These are phyloP conservation scores for Lasiodiplodia gonubiensis DNA, from an alignment of 2,329 filamentous ascomycete species.

Conservation along the genomic window DNA sequence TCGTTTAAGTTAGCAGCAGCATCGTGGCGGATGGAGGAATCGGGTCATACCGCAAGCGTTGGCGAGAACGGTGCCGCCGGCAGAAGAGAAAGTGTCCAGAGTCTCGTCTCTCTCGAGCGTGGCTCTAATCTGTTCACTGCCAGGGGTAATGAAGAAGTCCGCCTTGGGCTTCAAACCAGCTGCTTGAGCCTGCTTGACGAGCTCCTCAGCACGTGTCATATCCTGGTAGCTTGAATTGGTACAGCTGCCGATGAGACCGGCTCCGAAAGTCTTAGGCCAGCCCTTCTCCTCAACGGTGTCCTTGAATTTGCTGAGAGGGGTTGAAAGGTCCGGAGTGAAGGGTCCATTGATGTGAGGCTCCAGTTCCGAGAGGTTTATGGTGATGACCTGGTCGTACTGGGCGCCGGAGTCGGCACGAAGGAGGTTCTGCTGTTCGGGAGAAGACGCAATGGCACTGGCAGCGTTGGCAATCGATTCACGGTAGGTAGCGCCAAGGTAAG, in stretches of 20 bases:
- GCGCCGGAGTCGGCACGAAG: slow-evolving; percentile 80
- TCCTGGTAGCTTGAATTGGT: slow-evolving; percentile 99
- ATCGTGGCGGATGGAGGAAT: neutral
- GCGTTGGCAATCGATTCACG: slow-evolving; percentile 72
- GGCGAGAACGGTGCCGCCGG: slow-evolving; percentile 86
- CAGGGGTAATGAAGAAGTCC: slow-evolving; percentile 95
- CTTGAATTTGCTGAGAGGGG: slow-evolving; percentile 88
- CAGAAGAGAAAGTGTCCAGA: slow-evolving; percentile 80
- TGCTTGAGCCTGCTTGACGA: slow-evolving; percentile 87
- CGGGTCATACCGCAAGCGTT: slow-evolving; percentile 77
- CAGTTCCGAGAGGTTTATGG: slow-evolving; percentile 85
- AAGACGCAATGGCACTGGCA: slow-evolving; percentile 65
- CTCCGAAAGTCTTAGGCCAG: slow-evolving; percentile 91
- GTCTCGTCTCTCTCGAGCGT: slow-evolving; percentile 90
- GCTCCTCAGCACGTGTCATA: slow-evolving; percentile 92
- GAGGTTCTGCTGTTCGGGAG: slow-evolving; percentile 65
- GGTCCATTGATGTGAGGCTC: slow-evolving; percentile 98
- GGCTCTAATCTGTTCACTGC: slow-evolving; percentile 94
- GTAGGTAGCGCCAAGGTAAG: slow-evolving; percentile 86
- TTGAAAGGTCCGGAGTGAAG: slow-evolving; percentile 94
- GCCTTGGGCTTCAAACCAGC: slow-evolving; percentile 90
- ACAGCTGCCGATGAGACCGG: slow-evolving; percentile 95
- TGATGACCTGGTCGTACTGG: slow-evolving; percentile 88
- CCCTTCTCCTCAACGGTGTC: slow-evolving; percentile 80
- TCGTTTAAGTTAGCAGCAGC: slow-evolving; percentile 39